These are phyloP conservation scores for Rhodotorula babjevae DNA, from an alignment of 768 basidiomycete species.

Conservation along the genomic window DNA sequence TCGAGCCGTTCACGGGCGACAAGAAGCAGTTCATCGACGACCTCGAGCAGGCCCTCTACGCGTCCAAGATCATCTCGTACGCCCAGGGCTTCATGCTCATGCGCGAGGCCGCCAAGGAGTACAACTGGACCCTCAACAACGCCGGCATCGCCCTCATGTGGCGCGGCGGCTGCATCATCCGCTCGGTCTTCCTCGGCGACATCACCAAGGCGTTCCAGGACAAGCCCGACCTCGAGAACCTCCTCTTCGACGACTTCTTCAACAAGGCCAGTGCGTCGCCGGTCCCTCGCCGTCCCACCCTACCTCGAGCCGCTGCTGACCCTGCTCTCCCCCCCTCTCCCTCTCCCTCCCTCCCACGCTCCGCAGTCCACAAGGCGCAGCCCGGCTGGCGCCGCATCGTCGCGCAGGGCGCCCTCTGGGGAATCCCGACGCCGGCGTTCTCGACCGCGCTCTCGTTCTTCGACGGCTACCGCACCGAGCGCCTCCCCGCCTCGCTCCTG, in stretches of 20 bases:
- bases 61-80: conserved; percentile 77
- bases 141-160: conserved; percentile 98
- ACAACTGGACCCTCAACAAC: conserved; percentile 87
- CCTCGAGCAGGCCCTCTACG: conserved; percentile 97
- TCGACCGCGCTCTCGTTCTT: conserved; percentile 97
- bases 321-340: background rate
- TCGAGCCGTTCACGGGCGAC: conserved; percentile 91
- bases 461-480: conserved; percentile 94
- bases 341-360: background rate
- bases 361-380: conserved; percentile 84
- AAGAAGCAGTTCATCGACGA: conserved; percentile 99
- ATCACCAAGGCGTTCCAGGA: conserved; percentile 87
- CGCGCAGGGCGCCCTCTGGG: conserved; percentile 95
- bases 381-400: conserved; percentile 96
- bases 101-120: conserved; percentile 93
- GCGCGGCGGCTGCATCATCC: conserved; percentile 99
- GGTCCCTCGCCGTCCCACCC: background rate
- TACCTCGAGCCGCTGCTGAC: background rate
- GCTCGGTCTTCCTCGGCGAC: conserved; percentile 91
- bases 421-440: conserved; percentile 95
- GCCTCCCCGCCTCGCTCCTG: conserved; percentile 86
- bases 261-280: conserved; percentile 63
- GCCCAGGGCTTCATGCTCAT: conserved; percentile 99
- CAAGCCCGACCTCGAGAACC: conserved; percentile 74
- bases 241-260: conserved; percentile 96